Percentiles rank a stretch among this genome's conserved stretches.
These are phyloP conservation scores for Gossypium aridum DNA, from an alignment of 441 rosid species.

Conservation along the genomic window DNA sequence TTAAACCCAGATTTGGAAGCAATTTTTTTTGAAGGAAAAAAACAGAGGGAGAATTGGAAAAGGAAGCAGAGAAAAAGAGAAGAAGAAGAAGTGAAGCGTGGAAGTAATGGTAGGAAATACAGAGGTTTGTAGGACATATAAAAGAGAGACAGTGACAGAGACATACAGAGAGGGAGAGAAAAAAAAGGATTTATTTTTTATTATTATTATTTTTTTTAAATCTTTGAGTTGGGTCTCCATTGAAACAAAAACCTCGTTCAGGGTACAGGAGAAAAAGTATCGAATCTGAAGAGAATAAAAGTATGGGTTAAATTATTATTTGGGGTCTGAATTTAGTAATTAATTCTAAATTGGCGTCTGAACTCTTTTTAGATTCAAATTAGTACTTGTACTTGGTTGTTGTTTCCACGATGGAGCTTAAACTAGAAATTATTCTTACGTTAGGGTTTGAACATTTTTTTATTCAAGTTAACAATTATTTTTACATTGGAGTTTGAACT, in stretches of 20 bases:
- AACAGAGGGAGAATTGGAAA: conserved; percentile 13
- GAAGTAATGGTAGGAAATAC: conserved; percentile 41
- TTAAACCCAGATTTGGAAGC: too few species aligned
- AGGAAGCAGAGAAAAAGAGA: conserved; percentile 16
- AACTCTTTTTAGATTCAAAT: too few species aligned
- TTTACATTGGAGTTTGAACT: too few species aligned
- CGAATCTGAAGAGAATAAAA: conserved; percentile 55
- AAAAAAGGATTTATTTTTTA: background rate
- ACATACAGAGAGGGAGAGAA: conserved; percentile 4
- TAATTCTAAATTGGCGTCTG: too few species aligned
- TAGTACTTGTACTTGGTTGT: too few species aligned
- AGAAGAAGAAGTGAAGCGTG: conserved; percentile 24
- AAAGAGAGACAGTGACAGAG: conserved; percentile 8
- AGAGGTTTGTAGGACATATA: conserved; percentile 31
- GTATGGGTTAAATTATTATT: too few species aligned
- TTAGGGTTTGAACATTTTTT: too few species aligned
- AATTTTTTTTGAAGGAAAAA: background rate
- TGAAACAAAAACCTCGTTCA: conserved; percentile 47
- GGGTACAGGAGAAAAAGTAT: conserved; percentile 48
- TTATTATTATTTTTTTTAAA: background rate
- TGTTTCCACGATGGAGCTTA: too few species aligned
- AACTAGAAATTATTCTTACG: too few species aligned
- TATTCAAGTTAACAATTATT: too few species aligned
- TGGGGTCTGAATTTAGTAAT: too few species aligned
- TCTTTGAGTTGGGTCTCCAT: conserved; percentile 5